Percentiles rank a stretch among this genome's conserved stretches.
Evolutionary conservation across 768 basidiomycete species (phyloP).

Genomic region (Pholiota conissans): DNA sequence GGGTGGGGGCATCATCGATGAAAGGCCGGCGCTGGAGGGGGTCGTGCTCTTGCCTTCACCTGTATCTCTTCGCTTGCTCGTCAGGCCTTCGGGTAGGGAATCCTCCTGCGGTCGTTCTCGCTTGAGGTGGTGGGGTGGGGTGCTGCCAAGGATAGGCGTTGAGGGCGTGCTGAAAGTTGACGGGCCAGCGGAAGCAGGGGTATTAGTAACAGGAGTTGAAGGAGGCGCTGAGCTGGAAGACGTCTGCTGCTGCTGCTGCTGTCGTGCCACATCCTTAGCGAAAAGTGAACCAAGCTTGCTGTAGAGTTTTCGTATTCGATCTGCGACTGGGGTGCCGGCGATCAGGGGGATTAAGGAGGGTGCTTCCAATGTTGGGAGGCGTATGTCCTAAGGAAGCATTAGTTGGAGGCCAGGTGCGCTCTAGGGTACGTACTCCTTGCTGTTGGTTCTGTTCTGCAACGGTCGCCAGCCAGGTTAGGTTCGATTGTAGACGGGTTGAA

Average conservation of each 20-base stretch:
- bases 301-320: constrained; percentile 69
- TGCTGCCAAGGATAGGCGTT: neutral
- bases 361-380: constrained; percentile 58
- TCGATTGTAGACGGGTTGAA: constrained; percentile 61
- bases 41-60: constrained; percentile 42
- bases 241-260: constrained; percentile 40
- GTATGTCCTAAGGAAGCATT: constrained; percentile 25
- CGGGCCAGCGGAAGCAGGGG: neutral
- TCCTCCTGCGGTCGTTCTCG: constrained; percentile 61
- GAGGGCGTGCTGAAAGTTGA: constrained; percentile 1
- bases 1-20: constrained; percentile 41
- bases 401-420: constrained; percentile 3
- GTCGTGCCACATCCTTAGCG: constrained; percentile 52
- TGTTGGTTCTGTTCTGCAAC: constrained; percentile 61
- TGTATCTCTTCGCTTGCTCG: constrained; percentile 67
- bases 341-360: constrained; percentile 50
- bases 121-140: constrained; percentile 42
- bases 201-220: neutral
- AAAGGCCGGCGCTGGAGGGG: neutral
- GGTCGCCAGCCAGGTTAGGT: constrained; percentile 69
- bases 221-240: constrained; percentile 3
- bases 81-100: constrained; percentile 25
- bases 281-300: constrained; percentile 60
- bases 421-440: constrained; percentile 39
- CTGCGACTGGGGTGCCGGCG: constrained; percentile 33